Percentiles rank a stretch among this genome's conserved stretches.
Conservation (phyloP, 2,329 filamentous ascomycete genomes). For the Diaporthe nobilis region DNA sequence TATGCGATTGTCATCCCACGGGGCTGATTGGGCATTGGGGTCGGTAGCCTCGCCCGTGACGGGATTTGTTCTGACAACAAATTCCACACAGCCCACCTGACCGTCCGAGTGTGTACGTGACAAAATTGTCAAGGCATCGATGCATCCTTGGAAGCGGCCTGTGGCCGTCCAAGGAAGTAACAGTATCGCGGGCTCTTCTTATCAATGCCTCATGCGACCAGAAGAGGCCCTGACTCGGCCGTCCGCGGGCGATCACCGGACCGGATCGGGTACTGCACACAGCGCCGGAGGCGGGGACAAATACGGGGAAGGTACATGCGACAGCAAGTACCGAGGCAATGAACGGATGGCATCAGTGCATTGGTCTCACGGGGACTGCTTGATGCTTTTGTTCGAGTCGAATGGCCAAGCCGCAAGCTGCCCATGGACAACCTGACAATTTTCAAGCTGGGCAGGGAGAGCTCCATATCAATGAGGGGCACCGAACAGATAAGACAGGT, state of each 20-base stretch:
- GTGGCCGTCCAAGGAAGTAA: constrained; percentile 13
- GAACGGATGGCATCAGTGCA: background rate
- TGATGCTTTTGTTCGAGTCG: background rate
- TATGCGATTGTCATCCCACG: constrained; percentile 12
- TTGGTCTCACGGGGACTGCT: background rate
- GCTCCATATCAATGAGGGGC: constrained; percentile 30
- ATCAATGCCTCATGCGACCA: constrained; percentile 9
- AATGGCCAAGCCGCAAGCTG: background rate
- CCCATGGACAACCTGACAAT: background rate
- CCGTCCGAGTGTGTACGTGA: background rate
- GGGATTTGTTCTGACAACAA: constrained; percentile 24
- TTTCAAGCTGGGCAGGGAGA: background rate
- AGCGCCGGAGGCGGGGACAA: background rate
- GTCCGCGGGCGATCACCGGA: constrained; percentile 22
- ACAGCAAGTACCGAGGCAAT: background rate
- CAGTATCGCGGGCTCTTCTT: background rate
- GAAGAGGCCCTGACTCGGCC: constrained; percentile 19
- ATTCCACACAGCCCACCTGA: constrained; percentile 11
- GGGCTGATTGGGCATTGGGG: constrained; percentile 24
- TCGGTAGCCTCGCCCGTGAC: constrained; percentile 13
- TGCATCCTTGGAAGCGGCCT: constrained; percentile 2
- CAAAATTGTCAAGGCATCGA: constrained; percentile 8
- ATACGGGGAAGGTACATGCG: background rate
- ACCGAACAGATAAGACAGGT: constrained; percentile 4
- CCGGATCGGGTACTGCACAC: constrained; percentile 27